phyloP scores from a whole-genome alignment of 805 yeast genomes.

The Hagleromyces aurorensis region DNA sequence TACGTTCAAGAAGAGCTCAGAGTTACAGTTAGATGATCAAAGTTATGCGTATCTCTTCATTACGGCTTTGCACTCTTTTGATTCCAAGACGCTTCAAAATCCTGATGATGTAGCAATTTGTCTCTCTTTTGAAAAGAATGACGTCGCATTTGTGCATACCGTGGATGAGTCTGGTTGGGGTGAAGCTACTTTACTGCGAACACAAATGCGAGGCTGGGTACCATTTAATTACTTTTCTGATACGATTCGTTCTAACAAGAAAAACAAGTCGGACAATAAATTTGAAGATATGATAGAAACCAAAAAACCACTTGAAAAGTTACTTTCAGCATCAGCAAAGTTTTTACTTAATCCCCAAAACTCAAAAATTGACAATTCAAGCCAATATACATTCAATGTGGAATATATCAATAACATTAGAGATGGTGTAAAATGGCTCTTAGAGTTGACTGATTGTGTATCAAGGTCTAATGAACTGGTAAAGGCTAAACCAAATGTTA shows the following conservation, averaged over 20 bases:
- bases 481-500: slow-evolving; percentile 49
- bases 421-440: slow-evolving; percentile 58
- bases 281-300: slow-evolving; percentile 21
- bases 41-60: slow-evolving; percentile 48
- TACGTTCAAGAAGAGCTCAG: slow-evolving; percentile 19
- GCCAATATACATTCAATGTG: slow-evolving; percentile 45
- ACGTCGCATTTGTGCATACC: slow-evolving; percentile 68
- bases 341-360: slow-evolving; percentile 59
- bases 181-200: slow-evolving; percentile 63
- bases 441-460: slow-evolving; percentile 64
- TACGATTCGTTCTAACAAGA: slow-evolving; percentile 27
- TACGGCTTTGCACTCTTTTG: slow-evolving; percentile 51
- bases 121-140: slow-evolving; percentile 60
- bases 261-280: background rate
- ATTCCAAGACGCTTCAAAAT: slow-evolving; percentile 49
- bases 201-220: slow-evolving; percentile 71
- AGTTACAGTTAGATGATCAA: slow-evolving; percentile 28
- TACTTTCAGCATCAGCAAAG: slow-evolving; percentile 57
- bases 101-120: slow-evolving; percentile 66
- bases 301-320: slow-evolving; percentile 45
- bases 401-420: slow-evolving; percentile 55
- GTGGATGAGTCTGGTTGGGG: slow-evolving; percentile 85
- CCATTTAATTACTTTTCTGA: slow-evolving; percentile 71
- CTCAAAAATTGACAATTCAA: slow-evolving; percentile 31
- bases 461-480: slow-evolving; percentile 69